Conservation (phyloP, 768 basidiomycete genomes). For the Psilocybe cubensis region DNA sequence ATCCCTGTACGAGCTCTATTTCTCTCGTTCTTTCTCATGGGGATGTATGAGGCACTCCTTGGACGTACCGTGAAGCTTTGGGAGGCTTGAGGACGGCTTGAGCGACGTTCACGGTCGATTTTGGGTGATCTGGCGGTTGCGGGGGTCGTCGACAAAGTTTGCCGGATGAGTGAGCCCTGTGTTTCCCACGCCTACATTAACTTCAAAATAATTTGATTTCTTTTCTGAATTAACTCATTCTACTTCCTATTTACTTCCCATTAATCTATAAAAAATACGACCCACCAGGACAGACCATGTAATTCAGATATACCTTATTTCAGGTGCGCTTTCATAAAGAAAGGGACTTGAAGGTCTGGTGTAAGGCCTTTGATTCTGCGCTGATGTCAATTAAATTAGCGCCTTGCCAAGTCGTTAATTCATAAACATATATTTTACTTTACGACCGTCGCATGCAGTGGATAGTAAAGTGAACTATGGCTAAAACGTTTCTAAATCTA, state of each 20-base stretch:
- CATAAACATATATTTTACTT: too few species aligned
- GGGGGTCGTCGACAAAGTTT: slow-evolving; percentile 35
- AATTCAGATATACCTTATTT: not conserved
- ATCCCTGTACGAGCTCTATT: slow-evolving; percentile 38
- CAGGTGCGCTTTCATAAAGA: not conserved
- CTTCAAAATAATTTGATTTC: slow-evolving; percentile 12
- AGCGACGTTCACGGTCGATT: slow-evolving; percentile 48
- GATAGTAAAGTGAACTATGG: too few species aligned
- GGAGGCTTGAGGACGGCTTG: slow-evolving; percentile 43
- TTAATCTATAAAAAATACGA: not conserved
- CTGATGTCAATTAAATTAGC: too few species aligned
- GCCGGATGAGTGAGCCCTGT: slow-evolving; percentile 26
- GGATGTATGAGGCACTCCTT: slow-evolving; percentile 15
- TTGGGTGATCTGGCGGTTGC: slow-evolving; percentile 39
- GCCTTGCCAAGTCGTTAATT: too few species aligned
- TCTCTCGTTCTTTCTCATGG: slow-evolving; percentile 33
- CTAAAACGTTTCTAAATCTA: too few species aligned
- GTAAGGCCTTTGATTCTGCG: too few species aligned
- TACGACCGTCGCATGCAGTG: too few species aligned
- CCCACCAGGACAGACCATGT: too few species aligned
- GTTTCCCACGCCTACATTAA: slow-evolving; percentile 38
- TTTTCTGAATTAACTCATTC: slow-evolving; percentile 3
- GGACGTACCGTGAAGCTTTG: slow-evolving; percentile 50
- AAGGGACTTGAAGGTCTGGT: too few species aligned
- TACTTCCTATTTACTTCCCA: not conserved